A percentile compares a stretch with the other conserved stretches of the same genome.
Conservation (phyloP, 1,284 basidiomycete species). For the Trametes pubescens region DNA sequence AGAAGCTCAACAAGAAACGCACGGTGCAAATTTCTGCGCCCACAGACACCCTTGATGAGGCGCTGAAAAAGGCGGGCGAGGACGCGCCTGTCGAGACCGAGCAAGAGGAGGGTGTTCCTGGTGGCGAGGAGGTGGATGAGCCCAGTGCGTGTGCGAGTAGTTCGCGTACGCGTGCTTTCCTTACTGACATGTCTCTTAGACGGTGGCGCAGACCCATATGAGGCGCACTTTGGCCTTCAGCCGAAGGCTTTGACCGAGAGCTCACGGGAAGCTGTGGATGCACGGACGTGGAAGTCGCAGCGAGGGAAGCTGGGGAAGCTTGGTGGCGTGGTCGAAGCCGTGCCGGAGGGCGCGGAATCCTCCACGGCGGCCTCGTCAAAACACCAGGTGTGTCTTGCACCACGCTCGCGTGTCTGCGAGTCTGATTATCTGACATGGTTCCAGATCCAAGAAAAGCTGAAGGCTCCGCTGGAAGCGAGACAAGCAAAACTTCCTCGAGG, state of each 20-base stretch:
- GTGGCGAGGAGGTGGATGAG: constrained; percentile 34
- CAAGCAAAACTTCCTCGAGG: constrained; percentile 63
- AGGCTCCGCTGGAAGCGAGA: constrained; percentile 58
- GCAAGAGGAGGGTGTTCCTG: constrained; percentile 26
- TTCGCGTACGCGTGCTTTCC: neutral
- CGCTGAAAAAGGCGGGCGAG: constrained; percentile 22
- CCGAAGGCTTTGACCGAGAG: constrained; percentile 56
- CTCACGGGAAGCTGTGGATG: constrained; percentile 57
- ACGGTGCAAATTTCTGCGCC: constrained; percentile 33
- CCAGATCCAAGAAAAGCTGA: constrained; percentile 71
- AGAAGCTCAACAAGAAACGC: constrained; percentile 72
- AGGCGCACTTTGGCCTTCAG: constrained; percentile 70
- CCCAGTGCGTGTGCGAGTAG: constrained; percentile 16
- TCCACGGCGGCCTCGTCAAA: constrained; percentile 20
- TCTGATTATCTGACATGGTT: constrained; percentile 5
- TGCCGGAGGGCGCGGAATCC: constrained; percentile 51
- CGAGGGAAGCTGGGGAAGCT: constrained; percentile 55
- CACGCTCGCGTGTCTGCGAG: neutral
- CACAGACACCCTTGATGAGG: constrained; percentile 31
- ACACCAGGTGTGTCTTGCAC: constrained; percentile 20
- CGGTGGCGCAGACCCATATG: constrained; percentile 56
- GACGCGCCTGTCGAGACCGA: constrained; percentile 34
- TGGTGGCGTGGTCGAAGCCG: constrained; percentile 60
- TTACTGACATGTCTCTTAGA: neutral
- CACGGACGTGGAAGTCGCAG: constrained; percentile 56